These are phyloP conservation scores for Leucosporidium scottii DNA, from an alignment of 768 basidiomycete genomes.

Conservation along the genomic window DNA sequence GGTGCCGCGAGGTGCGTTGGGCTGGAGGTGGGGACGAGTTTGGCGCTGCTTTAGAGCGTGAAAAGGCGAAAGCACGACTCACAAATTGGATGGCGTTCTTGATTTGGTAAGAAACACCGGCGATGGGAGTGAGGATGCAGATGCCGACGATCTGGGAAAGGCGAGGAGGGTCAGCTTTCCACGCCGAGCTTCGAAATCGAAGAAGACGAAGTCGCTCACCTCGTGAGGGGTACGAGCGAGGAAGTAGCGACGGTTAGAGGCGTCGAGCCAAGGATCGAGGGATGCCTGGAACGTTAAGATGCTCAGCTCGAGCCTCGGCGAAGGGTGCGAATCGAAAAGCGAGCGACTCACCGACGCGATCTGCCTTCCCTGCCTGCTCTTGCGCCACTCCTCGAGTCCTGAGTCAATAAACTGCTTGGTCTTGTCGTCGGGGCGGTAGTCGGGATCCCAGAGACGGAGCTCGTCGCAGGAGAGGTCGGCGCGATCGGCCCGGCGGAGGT, in stretches of 20 bases:
- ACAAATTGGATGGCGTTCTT: slow-evolving; percentile 32
- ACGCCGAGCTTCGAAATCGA: background rate
- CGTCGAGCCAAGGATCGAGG: slow-evolving; percentile 24
- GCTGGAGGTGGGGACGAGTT: background rate
- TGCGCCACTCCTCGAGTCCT: slow-evolving; percentile 24
- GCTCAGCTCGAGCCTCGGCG: background rate
- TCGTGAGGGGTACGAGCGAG: slow-evolving; percentile 15
- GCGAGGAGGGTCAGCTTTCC: background rate
- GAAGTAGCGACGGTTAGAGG: slow-evolving; percentile 22
- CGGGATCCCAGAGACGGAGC: slow-evolving; percentile 15
- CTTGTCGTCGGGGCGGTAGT: slow-evolving; percentile 7
- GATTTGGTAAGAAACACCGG: slow-evolving; percentile 23
- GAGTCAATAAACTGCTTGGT: slow-evolving; percentile 39
- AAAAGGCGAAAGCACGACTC: background rate
- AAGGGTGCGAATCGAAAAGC: background rate
- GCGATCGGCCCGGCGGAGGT: slow-evolving; percentile 18
- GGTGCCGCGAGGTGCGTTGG: slow-evolving; percentile 21
- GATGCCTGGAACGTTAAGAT: background rate
- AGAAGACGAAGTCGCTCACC: background rate
- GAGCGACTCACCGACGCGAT: slow-evolving; percentile 21
- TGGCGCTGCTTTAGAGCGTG: too few species aligned
- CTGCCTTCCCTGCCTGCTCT: slow-evolving; percentile 20
- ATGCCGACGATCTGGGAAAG: slow-evolving; percentile 11
- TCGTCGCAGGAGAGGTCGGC: slow-evolving; percentile 22
- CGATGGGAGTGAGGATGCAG: slow-evolving; percentile 26